Evolutionary conservation across 2,329 filamentous ascomycete species (phyloP).

Genomic region (Pseudopyrenochaeta lycopersici): DNA sequence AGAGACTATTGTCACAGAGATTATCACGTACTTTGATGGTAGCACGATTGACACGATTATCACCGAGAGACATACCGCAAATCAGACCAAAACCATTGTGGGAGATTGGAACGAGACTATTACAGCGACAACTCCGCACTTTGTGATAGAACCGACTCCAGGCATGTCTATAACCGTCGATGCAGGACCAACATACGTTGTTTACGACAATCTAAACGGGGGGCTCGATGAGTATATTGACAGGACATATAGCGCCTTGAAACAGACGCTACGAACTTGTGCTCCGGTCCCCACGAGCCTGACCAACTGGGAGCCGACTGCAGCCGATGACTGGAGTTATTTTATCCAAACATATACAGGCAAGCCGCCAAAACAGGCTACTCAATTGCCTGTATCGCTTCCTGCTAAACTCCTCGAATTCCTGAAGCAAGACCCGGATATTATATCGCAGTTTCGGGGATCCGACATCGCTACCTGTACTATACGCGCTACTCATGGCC

Average conservation of each 20-base stretch:
- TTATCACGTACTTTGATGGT: constrained; percentile 35
- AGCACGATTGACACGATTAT: constrained; percentile 36
- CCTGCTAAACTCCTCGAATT: constrained; percentile 33
- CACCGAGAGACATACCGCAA: constrained; percentile 31
- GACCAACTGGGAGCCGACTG: constrained; percentile 25
- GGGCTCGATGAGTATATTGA: constrained; percentile 23
- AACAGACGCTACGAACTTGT: constrained; percentile 10
- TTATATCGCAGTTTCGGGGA: constrained; percentile 31
- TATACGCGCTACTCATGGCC: constrained; percentile 3
- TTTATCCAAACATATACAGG: constrained; percentile 34
- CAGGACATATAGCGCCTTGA: constrained; percentile 1
- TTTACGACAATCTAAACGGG: constrained; percentile 38
- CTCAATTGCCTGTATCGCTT: constrained; percentile 17
- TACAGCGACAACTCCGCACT: constrained; percentile 31
- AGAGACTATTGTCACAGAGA: constrained; percentile 34
- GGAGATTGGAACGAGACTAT: constrained; percentile 20
- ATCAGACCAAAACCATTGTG: constrained; percentile 36
- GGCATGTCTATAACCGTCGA: constrained; percentile 22
- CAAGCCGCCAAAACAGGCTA: neutral
- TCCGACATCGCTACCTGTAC: constrained; percentile 43
- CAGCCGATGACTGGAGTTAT: constrained; percentile 32
- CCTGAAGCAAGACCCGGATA: constrained; percentile 28
- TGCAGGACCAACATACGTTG: constrained; percentile 42
- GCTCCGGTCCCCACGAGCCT: constrained; percentile 18
- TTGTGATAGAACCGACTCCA: constrained; percentile 27